Percentiles rank a stretch among this genome's conserved stretches.
Conservation (phyloP, 495 filamentous ascomycete genomes). For the Talaromyces borbonicus region DNA sequence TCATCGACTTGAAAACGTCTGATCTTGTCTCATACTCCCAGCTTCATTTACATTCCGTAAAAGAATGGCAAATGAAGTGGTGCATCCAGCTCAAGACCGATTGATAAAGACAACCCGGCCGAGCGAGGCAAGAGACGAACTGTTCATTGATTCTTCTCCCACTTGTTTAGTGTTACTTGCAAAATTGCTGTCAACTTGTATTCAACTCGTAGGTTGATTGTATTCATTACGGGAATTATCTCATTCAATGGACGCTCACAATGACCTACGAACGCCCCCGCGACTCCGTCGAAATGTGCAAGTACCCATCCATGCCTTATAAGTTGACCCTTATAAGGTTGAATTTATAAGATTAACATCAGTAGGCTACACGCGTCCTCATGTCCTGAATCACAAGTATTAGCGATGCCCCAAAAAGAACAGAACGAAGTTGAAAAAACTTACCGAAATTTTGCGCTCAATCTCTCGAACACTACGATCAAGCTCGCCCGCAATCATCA, state of each 20-base stretch:
- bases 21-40: constrained; percentile 43
- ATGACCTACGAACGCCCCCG: too few relatives aligned
- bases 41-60: too few relatives aligned
- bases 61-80: constrained; percentile 11
- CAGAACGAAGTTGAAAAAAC: constrained; percentile 17
- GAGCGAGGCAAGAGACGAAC: constrained; percentile 48
- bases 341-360: neutral
- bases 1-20: constrained; percentile 30
- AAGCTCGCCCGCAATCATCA: constrained; percentile 87
- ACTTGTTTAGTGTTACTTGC: too few relatives aligned
- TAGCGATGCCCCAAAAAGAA: neutral
- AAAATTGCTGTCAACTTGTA: too few relatives aligned
- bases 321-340: too few relatives aligned
- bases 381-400: constrained; percentile 51
- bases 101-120: constrained; percentile 34
- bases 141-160: constrained; percentile 5
- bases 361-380: constrained; percentile 80
- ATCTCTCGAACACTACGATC: constrained; percentile 86
- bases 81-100: constrained; percentile 52
- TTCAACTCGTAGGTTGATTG: too few relatives aligned
- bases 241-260: too few relatives aligned
- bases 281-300: too few relatives aligned
- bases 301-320: too few relatives aligned
- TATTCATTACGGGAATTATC: too few relatives aligned
- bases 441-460: constrained; percentile 88